Percentiles rank a stretch among this genome's conserved stretches.
phyloP scores from a whole-genome alignment of 1,139 yeast species.

The Casaregolazyma suthepensis region DNA sequence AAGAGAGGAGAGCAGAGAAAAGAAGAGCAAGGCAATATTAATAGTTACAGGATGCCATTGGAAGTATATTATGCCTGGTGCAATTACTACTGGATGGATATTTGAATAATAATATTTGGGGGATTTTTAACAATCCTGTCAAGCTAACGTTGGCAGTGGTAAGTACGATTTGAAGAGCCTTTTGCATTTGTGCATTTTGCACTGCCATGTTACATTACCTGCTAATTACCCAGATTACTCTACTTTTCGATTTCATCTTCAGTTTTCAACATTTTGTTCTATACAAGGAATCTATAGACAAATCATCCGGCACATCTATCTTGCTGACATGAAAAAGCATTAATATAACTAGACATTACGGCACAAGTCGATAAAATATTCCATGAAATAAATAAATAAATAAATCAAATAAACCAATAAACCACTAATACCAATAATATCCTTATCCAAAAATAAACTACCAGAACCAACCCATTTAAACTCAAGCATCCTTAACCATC shows the following conservation, averaged over 20 bases:
- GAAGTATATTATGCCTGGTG: slow-evolving; percentile 45
- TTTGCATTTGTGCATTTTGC: no score
- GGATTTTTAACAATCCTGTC: slow-evolving; percentile 32
- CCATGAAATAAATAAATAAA: no score
- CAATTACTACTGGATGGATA: slow-evolving; percentile 44
- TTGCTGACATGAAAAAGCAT: background rate
- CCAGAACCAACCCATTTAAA: no score
- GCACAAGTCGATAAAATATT: background rate
- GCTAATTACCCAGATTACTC: slow-evolving; percentile 20
- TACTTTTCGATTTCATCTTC: slow-evolving; percentile 30
- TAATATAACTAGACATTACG: background rate
- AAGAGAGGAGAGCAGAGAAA: background rate
- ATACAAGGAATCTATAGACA: slow-evolving; percentile 8
- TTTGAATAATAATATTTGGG: slow-evolving; percentile 27
- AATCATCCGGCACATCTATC: background rate
- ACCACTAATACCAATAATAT: no score
- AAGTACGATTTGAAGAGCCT: no score
- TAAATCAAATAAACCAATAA: no score
- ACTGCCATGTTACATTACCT: no score
- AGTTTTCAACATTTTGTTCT: slow-evolving; percentile 28
- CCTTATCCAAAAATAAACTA: no score
- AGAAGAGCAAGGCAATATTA: no score
- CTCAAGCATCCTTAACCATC: no score
- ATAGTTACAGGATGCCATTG: slow-evolving; percentile 43
- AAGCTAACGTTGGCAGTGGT: slow-evolving; percentile 31